Evolutionary conservation across 2,329 filamentous ascomycete species (phyloP).

Genomic region (Ophiocordyceps robertsii): DNA sequence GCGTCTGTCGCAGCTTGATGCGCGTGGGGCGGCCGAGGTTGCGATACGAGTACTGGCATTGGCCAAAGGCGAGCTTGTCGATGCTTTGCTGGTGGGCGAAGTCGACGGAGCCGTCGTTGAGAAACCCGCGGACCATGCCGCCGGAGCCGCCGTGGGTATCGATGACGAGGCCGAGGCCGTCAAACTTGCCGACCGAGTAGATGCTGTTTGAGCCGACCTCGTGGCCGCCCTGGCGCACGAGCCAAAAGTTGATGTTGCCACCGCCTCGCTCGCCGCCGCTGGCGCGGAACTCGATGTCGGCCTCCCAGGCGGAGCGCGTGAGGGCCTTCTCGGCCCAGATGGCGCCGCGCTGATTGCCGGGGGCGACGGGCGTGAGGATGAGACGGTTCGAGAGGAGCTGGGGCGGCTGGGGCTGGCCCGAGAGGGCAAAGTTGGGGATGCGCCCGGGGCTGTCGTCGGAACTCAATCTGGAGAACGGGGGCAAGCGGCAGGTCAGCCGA

Average conservation of each 20-base stretch:
- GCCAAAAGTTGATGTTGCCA: slow-evolving; percentile 92
- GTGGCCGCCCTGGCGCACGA: slow-evolving; percentile 54
- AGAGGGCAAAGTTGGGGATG: slow-evolving; percentile 41
- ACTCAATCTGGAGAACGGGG: background rate
- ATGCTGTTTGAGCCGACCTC: slow-evolving; percentile 61
- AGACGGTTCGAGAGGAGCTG: slow-evolving; percentile 76
- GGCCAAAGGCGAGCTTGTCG: slow-evolving; percentile 80
- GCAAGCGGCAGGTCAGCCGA: no score
- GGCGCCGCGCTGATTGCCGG: slow-evolving; percentile 73
- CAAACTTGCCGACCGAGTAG: slow-evolving; percentile 74
- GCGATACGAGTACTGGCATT: slow-evolving; percentile 82
- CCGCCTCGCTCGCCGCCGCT: slow-evolving; percentile 73
- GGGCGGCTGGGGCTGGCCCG: slow-evolving; percentile 39
- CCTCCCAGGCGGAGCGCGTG: slow-evolving; percentile 58
- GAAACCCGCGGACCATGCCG: slow-evolving; percentile 78
- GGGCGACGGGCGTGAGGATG: slow-evolving; percentile 78
- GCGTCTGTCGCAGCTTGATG: slow-evolving; percentile 57
- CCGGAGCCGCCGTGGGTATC: slow-evolving; percentile 67
- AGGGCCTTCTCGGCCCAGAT: slow-evolving; percentile 61
- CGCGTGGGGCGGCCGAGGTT: slow-evolving; percentile 78
- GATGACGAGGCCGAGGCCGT: slow-evolving; percentile 78
- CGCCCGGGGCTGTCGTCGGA: slow-evolving; percentile 15
- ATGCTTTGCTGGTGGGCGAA: slow-evolving; percentile 64
- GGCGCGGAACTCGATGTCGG: slow-evolving; percentile 77
- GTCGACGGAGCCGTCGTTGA: slow-evolving; percentile 80